Evolutionary conservation across 805 yeast species (phyloP).

Genomic region (Starmerella asiatica): DNA sequence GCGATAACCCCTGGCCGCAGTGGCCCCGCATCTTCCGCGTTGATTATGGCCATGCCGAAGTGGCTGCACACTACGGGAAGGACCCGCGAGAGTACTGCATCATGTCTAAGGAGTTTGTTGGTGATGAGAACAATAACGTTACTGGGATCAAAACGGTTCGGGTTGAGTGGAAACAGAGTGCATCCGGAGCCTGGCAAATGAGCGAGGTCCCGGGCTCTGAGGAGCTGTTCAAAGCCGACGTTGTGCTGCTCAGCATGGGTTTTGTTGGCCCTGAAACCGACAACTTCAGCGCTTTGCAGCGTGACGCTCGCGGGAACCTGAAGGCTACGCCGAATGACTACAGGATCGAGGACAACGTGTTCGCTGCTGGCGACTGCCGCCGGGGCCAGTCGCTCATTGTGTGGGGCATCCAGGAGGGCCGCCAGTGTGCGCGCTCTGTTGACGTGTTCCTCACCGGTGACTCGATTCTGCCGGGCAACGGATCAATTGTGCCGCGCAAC

Average conservation of each 20-base stretch:
- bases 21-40: slow-evolving; percentile 98
- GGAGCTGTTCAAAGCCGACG: slow-evolving; percentile 87
- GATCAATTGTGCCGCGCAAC: slow-evolving; percentile 77
- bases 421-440: slow-evolving; percentile 94
- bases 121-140: slow-evolving; percentile 88
- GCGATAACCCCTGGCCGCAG: slow-evolving; percentile 99
- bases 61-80: slow-evolving; percentile 83
- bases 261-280: slow-evolving; percentile 91
- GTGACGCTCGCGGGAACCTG: slow-evolving; percentile 78
- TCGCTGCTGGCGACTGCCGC: slow-evolving; percentile 98
- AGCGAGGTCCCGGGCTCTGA: slow-evolving; percentile 91
- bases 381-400: slow-evolving; percentile 96
- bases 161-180: slow-evolving; percentile 95
- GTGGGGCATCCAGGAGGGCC: slow-evolving; percentile 99
- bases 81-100: slow-evolving; percentile 97
- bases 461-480: slow-evolving; percentile 82
- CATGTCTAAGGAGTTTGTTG: slow-evolving; percentile 87
- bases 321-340: slow-evolving; percentile 49
- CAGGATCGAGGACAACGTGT: slow-evolving; percentile 58
- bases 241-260: slow-evolving; percentile 91
- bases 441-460: slow-evolving; percentile 66
- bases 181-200: slow-evolving; percentile 98
- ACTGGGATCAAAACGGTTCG: slow-evolving; percentile 91
- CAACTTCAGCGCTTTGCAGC: slow-evolving; percentile 41
- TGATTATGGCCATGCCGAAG: slow-evolving; percentile 96